A percentile compares a stretch with the other conserved stretches of the same genome.
These are phyloP conservation scores for Colletotrichum magnum DNA, from an alignment of 2,329 filamentous ascomycete species.

Conservation along the genomic window DNA sequence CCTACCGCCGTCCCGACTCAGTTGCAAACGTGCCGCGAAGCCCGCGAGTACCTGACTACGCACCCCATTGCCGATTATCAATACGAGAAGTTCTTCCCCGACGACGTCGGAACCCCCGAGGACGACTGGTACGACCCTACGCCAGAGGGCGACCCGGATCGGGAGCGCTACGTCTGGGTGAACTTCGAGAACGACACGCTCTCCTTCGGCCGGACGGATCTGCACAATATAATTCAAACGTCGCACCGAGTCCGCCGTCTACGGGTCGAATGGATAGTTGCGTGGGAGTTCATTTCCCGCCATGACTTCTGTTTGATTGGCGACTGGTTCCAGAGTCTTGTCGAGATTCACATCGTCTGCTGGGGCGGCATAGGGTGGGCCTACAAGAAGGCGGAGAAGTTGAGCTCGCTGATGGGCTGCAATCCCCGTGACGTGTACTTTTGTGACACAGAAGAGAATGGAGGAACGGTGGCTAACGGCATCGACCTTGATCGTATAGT, in stretches of 20 bases:
- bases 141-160: neutral
- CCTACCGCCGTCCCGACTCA: constrained; percentile 2
- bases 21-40: constrained; percentile 8
- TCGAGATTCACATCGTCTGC: neutral
- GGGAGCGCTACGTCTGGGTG: constrained; percentile 18
- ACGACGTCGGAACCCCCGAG: neutral
- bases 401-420: neutral
- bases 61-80: neutral
- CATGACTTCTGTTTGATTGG: too few species aligned
- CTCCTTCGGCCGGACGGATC: neutral
- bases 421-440: constrained; percentile 15
- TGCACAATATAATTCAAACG: neutral
- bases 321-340: neutral
- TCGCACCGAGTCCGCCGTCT: neutral
- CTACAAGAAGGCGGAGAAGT: neutral
- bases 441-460: constrained; percentile 1
- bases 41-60: constrained; percentile 3
- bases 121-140: neutral
- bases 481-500: constrained; percentile 3
- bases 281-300: too few species aligned
- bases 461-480: constrained; percentile 5
- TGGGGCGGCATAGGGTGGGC: neutral
- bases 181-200: constrained; percentile 19
- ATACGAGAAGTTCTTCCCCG: neutral
- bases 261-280: too few species aligned